Evolutionary conservation across 1,139 yeast genomes (phyloP), one percentile per base, ranked within the genome.

Genomic region (Yarrowia galli): DNA sequence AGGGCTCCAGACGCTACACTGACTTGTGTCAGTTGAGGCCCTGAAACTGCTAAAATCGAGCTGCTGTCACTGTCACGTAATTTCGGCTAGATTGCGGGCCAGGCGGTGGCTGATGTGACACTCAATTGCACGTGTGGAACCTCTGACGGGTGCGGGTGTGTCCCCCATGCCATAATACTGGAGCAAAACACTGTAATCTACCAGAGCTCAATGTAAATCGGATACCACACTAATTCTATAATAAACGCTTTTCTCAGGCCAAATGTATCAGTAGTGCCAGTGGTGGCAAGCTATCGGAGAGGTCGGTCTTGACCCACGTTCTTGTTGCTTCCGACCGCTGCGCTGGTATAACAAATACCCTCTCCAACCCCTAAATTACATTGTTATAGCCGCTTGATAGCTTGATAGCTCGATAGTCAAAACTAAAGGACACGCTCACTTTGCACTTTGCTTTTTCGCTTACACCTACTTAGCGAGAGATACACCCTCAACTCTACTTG

Each of bases 381-480:
- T 32, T 32, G 56, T 49, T 35, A 22, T 38, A 38, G 58, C 58
- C 58, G 42, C 58, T 53, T 36, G 16, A 10, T 18, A 8, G n/a
- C 43, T n/a, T n/a, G 32, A 7, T 3, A 28, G 32, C 32, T 28
- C n/a, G 32, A 28, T 28, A 28, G 32, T 28, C 43, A 16, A 40
- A 51, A 35, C 42, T 18, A 22, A 16, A 7, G 12, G 22, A 18
- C 43, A 23, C 61, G 32, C 10, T n/a, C 46, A 23, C 46, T 38
- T 54, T 54, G 45, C 46, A 23, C 46, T 38, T 54, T 54, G 45
- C 60, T 53, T 53, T 53, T 53, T 53, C 60, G 60, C 60, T 53
- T 53, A 22, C 45, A 53, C 60, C 43, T 53, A 22, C 43, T 13
- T 32, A 15, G 22, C 40, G 28, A 51, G 43, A 32, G 32, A 18